phyloP scores from a whole-genome alignment of 768 basidiomycete species.

The Macrolepiota dolichaula region DNA sequence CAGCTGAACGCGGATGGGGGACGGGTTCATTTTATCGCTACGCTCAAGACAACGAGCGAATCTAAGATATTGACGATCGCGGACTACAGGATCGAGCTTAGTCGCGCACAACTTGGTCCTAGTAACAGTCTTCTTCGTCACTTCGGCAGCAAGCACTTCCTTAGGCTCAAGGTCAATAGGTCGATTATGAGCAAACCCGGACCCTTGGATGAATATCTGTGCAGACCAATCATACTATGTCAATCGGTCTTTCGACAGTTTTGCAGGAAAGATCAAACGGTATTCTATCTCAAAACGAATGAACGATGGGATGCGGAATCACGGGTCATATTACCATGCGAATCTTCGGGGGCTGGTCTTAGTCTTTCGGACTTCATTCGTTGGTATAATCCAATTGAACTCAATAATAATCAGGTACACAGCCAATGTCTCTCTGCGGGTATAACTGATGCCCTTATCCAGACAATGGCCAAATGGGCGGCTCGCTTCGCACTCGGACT shows the following conservation, averaged over 20 bases:
- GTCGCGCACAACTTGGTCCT: conserved; percentile 46
- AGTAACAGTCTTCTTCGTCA: conserved; percentile 56
- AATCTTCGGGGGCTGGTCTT: conserved; percentile 22
- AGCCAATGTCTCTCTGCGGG: not conserved
- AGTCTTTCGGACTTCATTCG: conserved; percentile 46
- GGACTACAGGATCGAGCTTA: conserved; percentile 39
- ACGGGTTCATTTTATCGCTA: conserved; percentile 50
- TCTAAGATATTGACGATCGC: conserved; percentile 9
- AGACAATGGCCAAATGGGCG: conserved; percentile 65
- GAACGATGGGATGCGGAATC: conserved; percentile 29
- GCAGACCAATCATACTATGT: conserved; percentile 49
- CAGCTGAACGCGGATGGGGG: conserved; percentile 35
- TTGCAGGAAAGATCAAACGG: conserved; percentile 54
- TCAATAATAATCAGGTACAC: conserved; percentile 49
- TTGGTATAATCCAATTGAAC: conserved; percentile 49
- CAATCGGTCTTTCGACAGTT: conserved; percentile 57
- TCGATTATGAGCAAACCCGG: conserved; percentile 26
- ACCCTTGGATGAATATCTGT: conserved; percentile 39
- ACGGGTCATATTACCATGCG: conserved; percentile 13
- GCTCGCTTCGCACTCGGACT: conserved; percentile 60
- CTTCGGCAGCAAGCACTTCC: conserved; percentile 59
- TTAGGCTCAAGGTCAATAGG: conserved; percentile 46
- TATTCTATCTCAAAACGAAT: conserved; percentile 55
- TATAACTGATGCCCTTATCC: not conserved
- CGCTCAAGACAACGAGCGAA: conserved; percentile 21